These are phyloP conservation scores for Calonectria hawksworthii DNA, from an alignment of 2,329 filamentous ascomycete species.

Conservation along the genomic window DNA sequence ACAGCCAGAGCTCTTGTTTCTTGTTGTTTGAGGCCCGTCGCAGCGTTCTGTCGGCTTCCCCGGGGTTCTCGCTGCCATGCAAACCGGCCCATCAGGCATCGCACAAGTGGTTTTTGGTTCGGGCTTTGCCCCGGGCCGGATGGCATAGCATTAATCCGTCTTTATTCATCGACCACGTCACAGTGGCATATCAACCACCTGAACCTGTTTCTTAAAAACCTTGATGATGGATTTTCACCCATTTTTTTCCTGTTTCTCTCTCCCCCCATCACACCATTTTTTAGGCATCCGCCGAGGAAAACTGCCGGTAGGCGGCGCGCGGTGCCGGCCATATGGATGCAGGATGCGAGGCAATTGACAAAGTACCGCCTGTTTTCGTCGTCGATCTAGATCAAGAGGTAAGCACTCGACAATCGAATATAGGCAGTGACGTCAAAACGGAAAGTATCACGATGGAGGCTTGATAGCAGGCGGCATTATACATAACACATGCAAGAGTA, in stretches of 20 bases:
- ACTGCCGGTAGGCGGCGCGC: not conserved
- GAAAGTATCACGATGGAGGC: too few relatives aligned
- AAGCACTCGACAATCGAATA: not conserved
- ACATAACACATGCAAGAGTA: not conserved
- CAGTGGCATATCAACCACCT: not conserved
- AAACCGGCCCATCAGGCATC: not conserved
- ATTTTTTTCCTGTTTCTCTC: not conserved
- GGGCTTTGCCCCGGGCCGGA: not conserved
- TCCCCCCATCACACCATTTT: not conserved
- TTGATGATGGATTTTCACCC: not conserved
- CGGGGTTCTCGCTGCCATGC: not conserved
- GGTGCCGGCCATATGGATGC: conserved; percentile 1
- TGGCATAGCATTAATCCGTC: conserved; percentile 6
- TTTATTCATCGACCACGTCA: not conserved
- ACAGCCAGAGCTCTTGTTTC: not conserved
- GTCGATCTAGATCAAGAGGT: not conserved
- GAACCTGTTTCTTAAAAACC: conserved; percentile 13
- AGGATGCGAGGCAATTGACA: not conserved
- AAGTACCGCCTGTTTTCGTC: not conserved
- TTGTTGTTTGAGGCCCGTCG: not conserved
- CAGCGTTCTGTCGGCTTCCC: conserved; percentile 4
- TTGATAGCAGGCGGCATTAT: not conserved
- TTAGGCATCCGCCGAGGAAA: not conserved
- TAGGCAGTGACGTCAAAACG: conserved; percentile 3
- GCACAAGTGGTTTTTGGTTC: not conserved